phyloP scores from a whole-genome alignment of 768 basidiomycete species.

The Suillus hirtellus region DNA sequence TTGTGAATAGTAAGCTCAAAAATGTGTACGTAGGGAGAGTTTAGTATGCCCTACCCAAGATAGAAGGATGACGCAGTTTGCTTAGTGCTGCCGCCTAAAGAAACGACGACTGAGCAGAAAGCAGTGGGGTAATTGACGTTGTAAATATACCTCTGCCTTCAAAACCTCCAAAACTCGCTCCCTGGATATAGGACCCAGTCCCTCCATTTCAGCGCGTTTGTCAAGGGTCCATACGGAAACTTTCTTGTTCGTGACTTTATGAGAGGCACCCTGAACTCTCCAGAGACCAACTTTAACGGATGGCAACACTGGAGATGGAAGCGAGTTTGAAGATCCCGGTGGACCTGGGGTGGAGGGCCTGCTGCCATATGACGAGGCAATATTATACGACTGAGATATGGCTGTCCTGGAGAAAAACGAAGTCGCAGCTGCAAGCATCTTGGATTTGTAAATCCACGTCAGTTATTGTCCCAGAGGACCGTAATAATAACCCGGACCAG shows the following conservation, averaged over 20 bases:
- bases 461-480: neutral
- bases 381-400: conserved; percentile 78
- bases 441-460: neutral
- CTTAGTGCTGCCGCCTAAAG: conserved; percentile 81
- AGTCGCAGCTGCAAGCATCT: conserved; percentile 79
- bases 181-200: conserved; percentile 58
- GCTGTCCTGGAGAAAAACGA: conserved; percentile 82
- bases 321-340: conserved; percentile 31
- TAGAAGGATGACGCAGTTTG: conserved; percentile 87
- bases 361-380: conserved; percentile 44
- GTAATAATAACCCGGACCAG: neutral
- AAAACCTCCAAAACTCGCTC: conserved; percentile 82
- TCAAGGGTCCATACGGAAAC: conserved; percentile 94
- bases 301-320: conserved; percentile 47
- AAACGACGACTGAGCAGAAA: conserved; percentile 5
- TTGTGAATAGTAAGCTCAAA: conserved; percentile 16
- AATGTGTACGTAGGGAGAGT: conserved; percentile 9
- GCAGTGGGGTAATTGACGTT: conserved; percentile 7
- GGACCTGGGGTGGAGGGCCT: conserved; percentile 40
- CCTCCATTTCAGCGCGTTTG: conserved; percentile 78
- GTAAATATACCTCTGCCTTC: conserved; percentile 76
- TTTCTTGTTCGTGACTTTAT: conserved; percentile 87
- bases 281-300: conserved; percentile 80
- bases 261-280: conserved; percentile 83
- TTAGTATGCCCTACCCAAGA: conserved; percentile 60